These are phyloP conservation scores for Penicillium freii DNA, from an alignment of 2,329 filamentous ascomycete species.

Conservation along the genomic window DNA sequence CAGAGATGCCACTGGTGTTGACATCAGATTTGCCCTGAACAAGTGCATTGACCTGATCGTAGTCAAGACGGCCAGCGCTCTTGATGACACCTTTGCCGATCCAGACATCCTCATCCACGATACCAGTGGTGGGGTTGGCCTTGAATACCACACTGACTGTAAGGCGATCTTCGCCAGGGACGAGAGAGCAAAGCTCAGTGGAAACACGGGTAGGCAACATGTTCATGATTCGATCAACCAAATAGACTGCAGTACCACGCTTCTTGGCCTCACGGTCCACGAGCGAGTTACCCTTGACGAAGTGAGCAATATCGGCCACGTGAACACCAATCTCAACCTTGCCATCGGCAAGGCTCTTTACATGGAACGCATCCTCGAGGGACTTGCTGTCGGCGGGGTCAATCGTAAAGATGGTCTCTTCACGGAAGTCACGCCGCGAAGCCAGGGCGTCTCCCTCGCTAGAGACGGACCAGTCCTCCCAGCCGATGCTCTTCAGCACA, in stretches of 20 bases:
- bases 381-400: slow-evolving; percentile 85
- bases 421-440: slow-evolving; percentile 83
- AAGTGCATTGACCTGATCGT: slow-evolving; percentile 81
- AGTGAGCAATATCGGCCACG: slow-evolving; percentile 91
- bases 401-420: slow-evolving; percentile 85
- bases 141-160: slow-evolving; percentile 92
- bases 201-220: slow-evolving; percentile 85
- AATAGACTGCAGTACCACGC: slow-evolving; percentile 90
- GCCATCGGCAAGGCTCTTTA: slow-evolving; percentile 79
- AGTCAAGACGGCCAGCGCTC: slow-evolving; percentile 80
- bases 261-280: slow-evolving; percentile 98
- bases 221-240: slow-evolving; percentile 84
- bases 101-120: slow-evolving; percentile 85
- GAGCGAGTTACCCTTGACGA: slow-evolving; percentile 92
- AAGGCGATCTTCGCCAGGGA: slow-evolving; percentile 82
- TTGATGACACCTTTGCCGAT: slow-evolving; percentile 92
- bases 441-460: slow-evolving; percentile 77
- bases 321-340: slow-evolving; percentile 93
- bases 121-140: slow-evolving; percentile 77
- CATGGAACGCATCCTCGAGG: slow-evolving; percentile 87
- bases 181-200: slow-evolving; percentile 81
- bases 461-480: slow-evolving; percentile 84
- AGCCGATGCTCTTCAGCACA: slow-evolving; percentile 85
- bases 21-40: slow-evolving; percentile 63
- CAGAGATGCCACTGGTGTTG: slow-evolving; percentile 63